A percentile compares a stretch with the other conserved stretches of the same genome.
Conservation (phyloP, 352 stramenopile species). For the Globisporangium polare region DNA sequence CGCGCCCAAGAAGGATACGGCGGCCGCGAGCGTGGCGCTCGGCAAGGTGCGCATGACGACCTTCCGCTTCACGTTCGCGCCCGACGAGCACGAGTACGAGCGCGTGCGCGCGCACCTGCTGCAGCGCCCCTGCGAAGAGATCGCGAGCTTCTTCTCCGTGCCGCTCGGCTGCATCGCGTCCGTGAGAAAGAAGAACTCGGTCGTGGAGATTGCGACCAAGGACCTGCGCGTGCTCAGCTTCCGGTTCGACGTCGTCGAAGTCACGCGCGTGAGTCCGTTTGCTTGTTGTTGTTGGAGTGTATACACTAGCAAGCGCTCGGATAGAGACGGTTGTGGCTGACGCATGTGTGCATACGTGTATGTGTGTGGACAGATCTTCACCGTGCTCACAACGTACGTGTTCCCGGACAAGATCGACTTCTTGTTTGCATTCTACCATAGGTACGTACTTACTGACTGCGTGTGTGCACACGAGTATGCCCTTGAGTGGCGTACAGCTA, state of each 20-base stretch:
- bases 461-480: no score
- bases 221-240: slow-evolving; percentile 75
- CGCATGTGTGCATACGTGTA: not conserved
- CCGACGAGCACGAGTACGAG: slow-evolving; percentile 55
- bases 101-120: slow-evolving; percentile 49
- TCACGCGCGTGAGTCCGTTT: slow-evolving; percentile 39
- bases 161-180: slow-evolving; percentile 67
- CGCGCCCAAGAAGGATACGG: slow-evolving; percentile 51
- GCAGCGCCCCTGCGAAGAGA: slow-evolving; percentile 52
- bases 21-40: slow-evolving; percentile 54
- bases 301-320: not conserved
- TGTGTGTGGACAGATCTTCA: slow-evolving; percentile 47
- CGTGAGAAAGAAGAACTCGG: slow-evolving; percentile 77
- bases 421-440: slow-evolving; percentile 83
- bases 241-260: slow-evolving; percentile 69
- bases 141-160: slow-evolving; percentile 74
- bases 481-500: not conserved
- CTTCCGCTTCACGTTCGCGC: slow-evolving; percentile 81
- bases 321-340: not conserved
- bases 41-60: slow-evolving; percentile 81
- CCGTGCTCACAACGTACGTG: slow-evolving; percentile 75
- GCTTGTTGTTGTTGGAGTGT: not conserved
- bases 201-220: slow-evolving; percentile 77
- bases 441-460: slow-evolving; percentile 22
- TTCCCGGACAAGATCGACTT: slow-evolving; percentile 83